Evolutionary conservation across 1,284 basidiomycete genomes (phyloP).

Genomic region (Sutorius eximius): DNA sequence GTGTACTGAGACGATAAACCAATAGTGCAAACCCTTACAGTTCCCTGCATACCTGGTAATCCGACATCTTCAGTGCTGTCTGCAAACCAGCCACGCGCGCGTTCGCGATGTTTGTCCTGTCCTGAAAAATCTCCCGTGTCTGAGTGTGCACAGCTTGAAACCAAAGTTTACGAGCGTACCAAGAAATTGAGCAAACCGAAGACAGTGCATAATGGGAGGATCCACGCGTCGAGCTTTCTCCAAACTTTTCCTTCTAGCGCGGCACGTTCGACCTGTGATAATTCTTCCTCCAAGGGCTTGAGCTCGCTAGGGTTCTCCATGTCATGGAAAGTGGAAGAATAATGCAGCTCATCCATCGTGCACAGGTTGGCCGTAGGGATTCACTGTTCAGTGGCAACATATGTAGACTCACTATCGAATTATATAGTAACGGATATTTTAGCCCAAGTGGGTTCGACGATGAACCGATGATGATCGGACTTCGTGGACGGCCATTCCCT

Average conservation of each 20-base stretch:
- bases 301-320: constrained; percentile 1
- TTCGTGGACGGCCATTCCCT: neutral
- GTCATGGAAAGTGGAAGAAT: neutral
- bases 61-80: constrained; percentile 49
- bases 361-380: neutral
- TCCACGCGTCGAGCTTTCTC: constrained; percentile 48
- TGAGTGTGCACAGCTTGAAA: neutral
- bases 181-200: constrained; percentile 51
- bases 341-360: neutral
- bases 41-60: constrained; percentile 39
- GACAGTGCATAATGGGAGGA: constrained; percentile 51
- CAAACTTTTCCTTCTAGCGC: constrained; percentile 40
- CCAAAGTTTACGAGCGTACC: constrained; percentile 36
- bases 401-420: neutral
- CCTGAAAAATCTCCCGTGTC: constrained; percentile 10
- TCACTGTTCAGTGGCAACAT: neutral
- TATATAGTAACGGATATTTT: neutral
- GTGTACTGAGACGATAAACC: constrained; percentile 38
- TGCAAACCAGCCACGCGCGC: constrained; percentile 61
- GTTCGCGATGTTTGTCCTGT: constrained; percentile 54
- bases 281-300: constrained; percentile 3
- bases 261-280: constrained; percentile 4
- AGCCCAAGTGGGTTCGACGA: neutral
- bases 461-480: neutral
- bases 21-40: neutral